A percentile compares a stretch with the other conserved stretches of the same genome.
phyloP scores from a whole-genome alignment of 2,329 filamentous ascomycete genomes.

The Cytospora schulzeri region DNA sequence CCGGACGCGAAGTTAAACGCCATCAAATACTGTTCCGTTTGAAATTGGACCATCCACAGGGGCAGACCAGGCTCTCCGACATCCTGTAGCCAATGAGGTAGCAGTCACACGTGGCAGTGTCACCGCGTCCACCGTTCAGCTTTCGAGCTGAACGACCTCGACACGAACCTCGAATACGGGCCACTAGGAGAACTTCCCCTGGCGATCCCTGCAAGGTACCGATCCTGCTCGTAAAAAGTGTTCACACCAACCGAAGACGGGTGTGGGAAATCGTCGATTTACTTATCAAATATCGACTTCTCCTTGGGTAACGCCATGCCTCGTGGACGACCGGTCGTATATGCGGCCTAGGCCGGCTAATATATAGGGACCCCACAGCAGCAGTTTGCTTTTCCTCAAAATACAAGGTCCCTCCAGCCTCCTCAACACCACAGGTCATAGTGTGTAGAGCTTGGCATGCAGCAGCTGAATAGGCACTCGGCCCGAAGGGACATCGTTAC shows the following conservation, averaged over 20 bases:
- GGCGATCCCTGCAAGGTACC: background rate
- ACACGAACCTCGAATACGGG: constrained; percentile 1
- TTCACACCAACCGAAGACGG: background rate
- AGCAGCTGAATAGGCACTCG: background rate
- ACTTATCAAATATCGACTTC: background rate
- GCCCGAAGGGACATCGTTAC: background rate
- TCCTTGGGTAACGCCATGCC: background rate
- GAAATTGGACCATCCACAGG: no score
- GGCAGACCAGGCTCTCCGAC: no score
- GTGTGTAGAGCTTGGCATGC: background rate
- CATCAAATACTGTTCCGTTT: no score
- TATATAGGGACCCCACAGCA: background rate
- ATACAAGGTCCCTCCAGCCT: background rate
- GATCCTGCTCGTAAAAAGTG: background rate
- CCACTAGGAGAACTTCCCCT: background rate
- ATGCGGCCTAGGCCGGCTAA: background rate
- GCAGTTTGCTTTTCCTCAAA: background rate
- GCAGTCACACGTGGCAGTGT: background rate
- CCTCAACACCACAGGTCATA: background rate
- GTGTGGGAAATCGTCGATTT: background rate
- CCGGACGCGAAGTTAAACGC: no score
- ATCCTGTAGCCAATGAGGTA: background rate
- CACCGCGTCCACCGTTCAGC: background rate
- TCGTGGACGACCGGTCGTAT: background rate
- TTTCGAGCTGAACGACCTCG: background rate